phyloP scores from a whole-genome alignment of 768 basidiomycete genomes.

The Serendipita sp. region DNA sequence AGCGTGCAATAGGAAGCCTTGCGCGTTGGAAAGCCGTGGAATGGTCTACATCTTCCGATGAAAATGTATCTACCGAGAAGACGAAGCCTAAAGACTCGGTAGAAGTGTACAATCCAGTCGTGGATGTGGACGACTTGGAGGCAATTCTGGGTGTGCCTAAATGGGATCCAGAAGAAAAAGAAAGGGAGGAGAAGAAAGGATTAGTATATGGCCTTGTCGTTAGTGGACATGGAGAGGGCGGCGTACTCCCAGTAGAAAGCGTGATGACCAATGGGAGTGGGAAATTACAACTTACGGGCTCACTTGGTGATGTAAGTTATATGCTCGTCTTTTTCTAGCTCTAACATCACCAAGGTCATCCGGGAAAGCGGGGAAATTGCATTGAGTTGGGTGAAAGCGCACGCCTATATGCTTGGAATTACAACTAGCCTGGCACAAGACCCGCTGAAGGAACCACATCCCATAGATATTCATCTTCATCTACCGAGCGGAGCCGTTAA shows the following conservation, averaged over 20 bases:
- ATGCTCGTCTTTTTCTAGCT: not conserved
- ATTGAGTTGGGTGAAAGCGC: constrained; percentile 80
- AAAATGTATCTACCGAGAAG: constrained; percentile 10
- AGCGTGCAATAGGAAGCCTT: constrained; percentile 75
- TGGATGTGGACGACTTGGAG: constrained; percentile 62
- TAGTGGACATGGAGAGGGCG: constrained; percentile 77
- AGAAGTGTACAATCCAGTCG: constrained; percentile 37
- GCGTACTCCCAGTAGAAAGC: constrained; percentile 72
- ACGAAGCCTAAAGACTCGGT: not conserved
- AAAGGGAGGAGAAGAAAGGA: constrained; percentile 55
- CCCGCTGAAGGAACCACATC: constrained; percentile 53
- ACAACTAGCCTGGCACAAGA: constrained; percentile 54
- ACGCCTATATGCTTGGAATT: constrained; percentile 65
- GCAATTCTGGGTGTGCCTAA: constrained; percentile 64
- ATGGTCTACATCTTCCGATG: constrained; percentile 51
- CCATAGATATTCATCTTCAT: constrained; percentile 75
- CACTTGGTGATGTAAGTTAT: constrained; percentile 51
- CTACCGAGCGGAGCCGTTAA: constrained; percentile 79
- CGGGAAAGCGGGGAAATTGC: constrained; percentile 84
- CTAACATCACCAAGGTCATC: constrained; percentile 39
- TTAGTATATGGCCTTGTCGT: constrained; percentile 78
- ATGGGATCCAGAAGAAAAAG: constrained; percentile 66
- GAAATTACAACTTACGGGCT: constrained; percentile 60
- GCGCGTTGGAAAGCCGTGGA: constrained; percentile 86
- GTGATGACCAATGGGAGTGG: constrained; percentile 63